Evolutionary conservation across 2,329 filamentous ascomycete species (phyloP).

Genomic region (Capronia epimyces): DNA sequence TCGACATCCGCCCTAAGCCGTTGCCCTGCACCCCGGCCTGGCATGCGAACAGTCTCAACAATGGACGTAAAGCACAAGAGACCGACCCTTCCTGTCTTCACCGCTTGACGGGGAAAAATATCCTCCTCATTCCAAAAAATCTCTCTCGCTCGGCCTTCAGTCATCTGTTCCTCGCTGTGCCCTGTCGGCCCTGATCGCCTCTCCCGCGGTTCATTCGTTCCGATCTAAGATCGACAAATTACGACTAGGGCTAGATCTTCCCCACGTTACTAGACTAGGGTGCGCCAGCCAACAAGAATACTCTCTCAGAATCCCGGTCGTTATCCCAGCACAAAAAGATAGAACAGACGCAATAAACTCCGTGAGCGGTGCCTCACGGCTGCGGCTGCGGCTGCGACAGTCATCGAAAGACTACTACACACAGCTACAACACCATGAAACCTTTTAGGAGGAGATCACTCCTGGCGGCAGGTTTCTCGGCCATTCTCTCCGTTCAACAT

Average conservation of each 20-base stretch:
- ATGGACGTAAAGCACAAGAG: background rate
- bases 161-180: background rate
- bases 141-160: background rate
- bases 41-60: background rate
- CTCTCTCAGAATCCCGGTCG: background rate
- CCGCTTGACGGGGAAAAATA: background rate
- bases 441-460: constrained; percentile 19
- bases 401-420: background rate
- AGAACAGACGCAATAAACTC: background rate
- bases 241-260: background rate
- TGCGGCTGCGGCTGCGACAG: background rate
- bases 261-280: background rate
- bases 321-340: background rate
- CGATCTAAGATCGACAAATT: background rate
- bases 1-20: background rate
- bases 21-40: background rate
- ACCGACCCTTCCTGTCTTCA: background rate
- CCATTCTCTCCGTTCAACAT: constrained; percentile 19
- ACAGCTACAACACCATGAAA: constrained; percentile 10
- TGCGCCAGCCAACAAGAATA: background rate
- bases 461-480: constrained; percentile 8
- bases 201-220: background rate
- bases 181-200: background rate
- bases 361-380: constrained; percentile 1
- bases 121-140: too few species aligned